Evolutionary conservation across 768 basidiomycete genomes (phyloP).

Genomic region (Xanthoconium stramineum): DNA sequence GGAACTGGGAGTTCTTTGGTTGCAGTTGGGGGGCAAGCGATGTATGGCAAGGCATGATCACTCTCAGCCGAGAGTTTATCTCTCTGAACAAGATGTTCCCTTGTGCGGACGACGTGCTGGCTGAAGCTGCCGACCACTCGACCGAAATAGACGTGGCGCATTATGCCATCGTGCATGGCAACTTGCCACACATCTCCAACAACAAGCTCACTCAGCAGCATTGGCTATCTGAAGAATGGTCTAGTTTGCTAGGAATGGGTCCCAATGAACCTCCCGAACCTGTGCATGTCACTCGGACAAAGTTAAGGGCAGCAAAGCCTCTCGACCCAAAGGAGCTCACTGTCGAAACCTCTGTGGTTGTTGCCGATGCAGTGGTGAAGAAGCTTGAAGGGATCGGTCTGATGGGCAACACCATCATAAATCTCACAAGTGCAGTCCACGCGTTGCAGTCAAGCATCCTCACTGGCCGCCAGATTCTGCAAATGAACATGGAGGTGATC

Average conservation of each 20-base stretch:
- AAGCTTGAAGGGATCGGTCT: too few species aligned
- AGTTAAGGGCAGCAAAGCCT: background rate
- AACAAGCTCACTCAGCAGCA: background rate
- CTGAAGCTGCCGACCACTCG: background rate
- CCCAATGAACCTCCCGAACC: background rate
- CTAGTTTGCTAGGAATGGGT: background rate
- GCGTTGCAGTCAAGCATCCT: too few species aligned
- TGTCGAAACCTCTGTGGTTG: background rate
- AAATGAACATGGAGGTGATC: too few species aligned
- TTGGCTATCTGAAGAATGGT: background rate
- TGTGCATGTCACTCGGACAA: background rate
- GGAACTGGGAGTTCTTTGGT: background rate
- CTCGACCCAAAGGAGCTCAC: background rate
- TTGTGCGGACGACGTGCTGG: background rate
- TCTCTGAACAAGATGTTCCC: background rate
- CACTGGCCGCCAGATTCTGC: too few species aligned
- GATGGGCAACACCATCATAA: too few species aligned
- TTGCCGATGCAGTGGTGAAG: background rate
- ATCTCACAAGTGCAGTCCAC: too few species aligned
- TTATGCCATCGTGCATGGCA: background rate
- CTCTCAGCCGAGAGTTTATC: background rate
- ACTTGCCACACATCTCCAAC: background rate
- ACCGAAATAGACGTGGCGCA: background rate
- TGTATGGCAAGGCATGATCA: background rate
- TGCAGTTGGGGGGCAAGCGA: background rate